These are phyloP conservation scores for Hawksworthiomyces lignivorus DNA, from an alignment of 2,329 filamentous ascomycete species.

Conservation along the genomic window DNA sequence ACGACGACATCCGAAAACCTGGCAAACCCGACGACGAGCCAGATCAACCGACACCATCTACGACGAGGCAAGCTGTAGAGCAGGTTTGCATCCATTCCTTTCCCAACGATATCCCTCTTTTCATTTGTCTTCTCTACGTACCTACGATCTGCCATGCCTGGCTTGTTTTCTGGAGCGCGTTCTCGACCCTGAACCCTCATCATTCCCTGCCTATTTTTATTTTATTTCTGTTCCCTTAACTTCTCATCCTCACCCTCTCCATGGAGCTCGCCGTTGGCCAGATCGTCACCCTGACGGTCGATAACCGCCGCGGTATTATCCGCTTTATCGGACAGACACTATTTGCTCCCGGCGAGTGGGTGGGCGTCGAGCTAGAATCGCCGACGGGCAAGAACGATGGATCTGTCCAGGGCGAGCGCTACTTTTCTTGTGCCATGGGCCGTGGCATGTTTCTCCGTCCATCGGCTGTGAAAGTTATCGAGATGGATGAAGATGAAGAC, in stretches of 20 bases:
- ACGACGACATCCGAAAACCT: not conserved
- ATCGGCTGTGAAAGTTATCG: constrained; percentile 54
- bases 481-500: constrained; percentile 15
- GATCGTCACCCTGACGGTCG: constrained; percentile 67
- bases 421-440: constrained; percentile 76
- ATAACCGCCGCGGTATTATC: constrained; percentile 69
- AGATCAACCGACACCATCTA: not conserved
- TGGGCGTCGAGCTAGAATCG: constrained; percentile 81
- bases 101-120: not conserved
- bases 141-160: constrained; percentile 5
- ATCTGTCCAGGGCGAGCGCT: constrained; percentile 76
- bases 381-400: constrained; percentile 89
- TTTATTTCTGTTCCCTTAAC: too few species aligned
- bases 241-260: not conserved
- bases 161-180: constrained; percentile 1
- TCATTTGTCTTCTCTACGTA: not conserved
- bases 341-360: constrained; percentile 78
- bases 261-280: constrained; percentile 59
- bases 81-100: too few species aligned
- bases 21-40: too few species aligned
- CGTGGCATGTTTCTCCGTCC: constrained; percentile 80
- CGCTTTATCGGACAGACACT: constrained; percentile 73
- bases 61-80: not conserved
- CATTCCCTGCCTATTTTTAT: not conserved
- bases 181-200: constrained; percentile 1